These are phyloP conservation scores for Neonectria sp. DNA, from an alignment of 2,329 filamentous ascomycete genomes.

Conservation along the genomic window DNA sequence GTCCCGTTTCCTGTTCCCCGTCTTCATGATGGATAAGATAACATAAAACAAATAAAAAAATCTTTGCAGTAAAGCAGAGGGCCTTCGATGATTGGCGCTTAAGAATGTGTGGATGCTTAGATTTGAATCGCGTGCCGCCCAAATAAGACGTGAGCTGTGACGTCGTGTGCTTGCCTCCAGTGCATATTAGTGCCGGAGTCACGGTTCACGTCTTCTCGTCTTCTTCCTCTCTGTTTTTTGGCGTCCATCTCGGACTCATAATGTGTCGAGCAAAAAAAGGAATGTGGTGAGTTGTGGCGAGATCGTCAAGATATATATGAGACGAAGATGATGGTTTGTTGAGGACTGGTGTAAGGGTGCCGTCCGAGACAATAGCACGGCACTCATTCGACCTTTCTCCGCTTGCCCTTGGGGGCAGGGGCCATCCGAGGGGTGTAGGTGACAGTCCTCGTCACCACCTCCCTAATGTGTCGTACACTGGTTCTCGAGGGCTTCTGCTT, in stretches of 20 bases:
- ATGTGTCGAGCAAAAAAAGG: slow-evolving; percentile 46
- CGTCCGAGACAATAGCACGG: slow-evolving; percentile 6
- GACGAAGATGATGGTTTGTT: slow-evolving; percentile 26
- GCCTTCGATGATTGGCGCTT: slow-evolving; percentile 30
- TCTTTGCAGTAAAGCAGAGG: slow-evolving; percentile 32
- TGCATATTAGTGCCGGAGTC: slow-evolving; percentile 32
- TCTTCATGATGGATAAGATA: slow-evolving; percentile 34
- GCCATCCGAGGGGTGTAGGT: slow-evolving; percentile 91
- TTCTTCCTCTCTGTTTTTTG: slow-evolving; percentile 39
- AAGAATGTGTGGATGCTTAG: slow-evolving; percentile 19
- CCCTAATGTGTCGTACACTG: slow-evolving; percentile 80
- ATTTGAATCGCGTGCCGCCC: slow-evolving; percentile 23
- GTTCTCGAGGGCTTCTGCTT: slow-evolving; percentile 72
- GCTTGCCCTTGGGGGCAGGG: slow-evolving; percentile 92
- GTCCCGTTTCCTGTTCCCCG: slow-evolving; percentile 37
- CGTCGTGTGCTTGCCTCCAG: slow-evolving; percentile 30
- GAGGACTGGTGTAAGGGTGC: slow-evolving; percentile 24
- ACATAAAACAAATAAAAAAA: slow-evolving; percentile 32
- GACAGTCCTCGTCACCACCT: slow-evolving; percentile 94
- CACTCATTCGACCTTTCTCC: slow-evolving; percentile 76
- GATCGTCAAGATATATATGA: slow-evolving; percentile 37
- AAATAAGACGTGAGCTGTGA: slow-evolving; percentile 23
- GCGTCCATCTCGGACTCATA: slow-evolving; percentile 29
- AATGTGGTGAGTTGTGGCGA: slow-evolving; percentile 43
- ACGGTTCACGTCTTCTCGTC: slow-evolving; percentile 20